phyloP scores from a whole-genome alignment of 176 grass and related monocot species.

The Phragmites australis region DNA sequence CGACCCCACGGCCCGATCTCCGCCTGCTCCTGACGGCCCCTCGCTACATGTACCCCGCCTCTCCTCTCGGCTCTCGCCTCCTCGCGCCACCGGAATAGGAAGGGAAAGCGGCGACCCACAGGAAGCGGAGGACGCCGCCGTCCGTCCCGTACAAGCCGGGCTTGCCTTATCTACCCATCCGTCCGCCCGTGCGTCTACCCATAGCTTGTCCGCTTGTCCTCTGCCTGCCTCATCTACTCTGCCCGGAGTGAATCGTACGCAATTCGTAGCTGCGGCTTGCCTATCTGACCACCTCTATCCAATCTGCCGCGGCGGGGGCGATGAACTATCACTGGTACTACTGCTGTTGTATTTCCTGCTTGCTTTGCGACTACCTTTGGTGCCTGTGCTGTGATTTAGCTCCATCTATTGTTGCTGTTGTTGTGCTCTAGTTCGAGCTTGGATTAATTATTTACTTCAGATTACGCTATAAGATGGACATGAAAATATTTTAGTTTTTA shows the following conservation, averaged over 20 bases:
- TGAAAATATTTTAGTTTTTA: background rate
- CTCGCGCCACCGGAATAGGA: slow-evolving; percentile 28
- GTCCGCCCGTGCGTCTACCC: background rate
- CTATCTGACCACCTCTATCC: background rate
- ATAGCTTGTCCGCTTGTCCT: too few relatives aligned
- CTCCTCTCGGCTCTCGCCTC: background rate
- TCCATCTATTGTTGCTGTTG: background rate
- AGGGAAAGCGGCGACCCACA: slow-evolving; percentile 31
- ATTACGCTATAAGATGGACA: background rate
- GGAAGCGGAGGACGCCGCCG: background rate
- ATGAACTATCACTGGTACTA: slow-evolving; percentile 13
- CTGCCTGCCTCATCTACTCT: background rate
- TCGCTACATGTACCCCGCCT: slow-evolving; percentile 17
- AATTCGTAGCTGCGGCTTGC: background rate
- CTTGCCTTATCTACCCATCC: background rate
- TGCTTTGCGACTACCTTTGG: background rate
- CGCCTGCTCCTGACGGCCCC: background rate
- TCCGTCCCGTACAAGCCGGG: background rate
- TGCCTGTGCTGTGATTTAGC: background rate
- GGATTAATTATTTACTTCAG: background rate
- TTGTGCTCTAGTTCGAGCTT: background rate
- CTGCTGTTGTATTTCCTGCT: background rate
- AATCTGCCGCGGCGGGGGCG: background rate
- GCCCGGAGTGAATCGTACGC: background rate
- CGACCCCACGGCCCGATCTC: background rate